Evolutionary conservation across 2,329 filamentous ascomycete species (phyloP), one percentile per base, ranked within the genome.

Genomic region (Aspergillus neoniger): DNA sequence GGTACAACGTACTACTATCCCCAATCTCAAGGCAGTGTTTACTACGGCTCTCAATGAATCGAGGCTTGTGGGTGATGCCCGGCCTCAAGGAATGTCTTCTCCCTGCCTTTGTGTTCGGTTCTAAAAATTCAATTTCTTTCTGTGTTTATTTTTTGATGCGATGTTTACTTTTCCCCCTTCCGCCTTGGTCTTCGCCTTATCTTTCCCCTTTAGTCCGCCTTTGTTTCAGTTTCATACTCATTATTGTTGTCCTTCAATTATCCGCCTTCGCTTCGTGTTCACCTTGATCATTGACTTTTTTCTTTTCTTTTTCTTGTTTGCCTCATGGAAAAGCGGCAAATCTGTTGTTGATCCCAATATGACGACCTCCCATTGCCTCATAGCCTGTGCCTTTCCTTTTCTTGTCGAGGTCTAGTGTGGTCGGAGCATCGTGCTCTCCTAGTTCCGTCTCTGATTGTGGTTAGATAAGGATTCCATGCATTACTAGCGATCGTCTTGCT

Each of bases 21-120:
- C 83, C 64, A 87, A 80, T 70, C 83, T 85, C 70, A 83, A 88
- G 71, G 79, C 66, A 76, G 74, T 6, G 76, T 81, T 58, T 96
- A 90, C 78, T 96, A 93, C 70, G 62, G 68, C 43, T 61, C 69
- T 19, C 67, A 75, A 63, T 72, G 59, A 70, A 50, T 17, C 38
- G n/a, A 23, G 36, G 17, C 25, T 14, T 39, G 25, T 44, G 28
- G 53, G 59, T 38, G 25, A 32, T 32, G 28, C 47, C 14, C 19
- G 23, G 25, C 47, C 14, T 50, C 25, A 15, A 17, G n/a, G 25
- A 32, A 28, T n/a, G 32, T 12, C 7, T 30, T 17, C n/a, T 30
- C 8, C 19, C 28, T 30, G n/a, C 14, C 17, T 50, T 50, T 23
- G 14, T 28, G 6, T 30, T 25, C 28, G 15, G n/a, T 50, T 17